Evolutionary conservation across 805 yeast genomes (phyloP).

Genomic region (Yarrowia yakushimensis): DNA sequence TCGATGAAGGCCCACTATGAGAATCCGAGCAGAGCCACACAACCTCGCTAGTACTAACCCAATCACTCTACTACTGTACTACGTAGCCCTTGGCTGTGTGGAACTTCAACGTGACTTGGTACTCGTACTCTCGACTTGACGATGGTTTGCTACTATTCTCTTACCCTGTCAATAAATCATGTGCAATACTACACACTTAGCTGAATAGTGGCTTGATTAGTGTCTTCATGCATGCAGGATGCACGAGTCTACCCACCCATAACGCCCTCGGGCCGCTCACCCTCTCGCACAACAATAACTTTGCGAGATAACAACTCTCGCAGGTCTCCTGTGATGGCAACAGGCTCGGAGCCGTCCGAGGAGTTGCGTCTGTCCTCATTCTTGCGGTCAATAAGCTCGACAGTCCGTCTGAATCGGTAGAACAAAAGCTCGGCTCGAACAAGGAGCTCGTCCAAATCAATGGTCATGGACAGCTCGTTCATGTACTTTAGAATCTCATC

Average conservation of each 20-base stretch:
- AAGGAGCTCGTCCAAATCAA: slow-evolving; percentile 71
- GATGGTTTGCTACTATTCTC: not conserved
- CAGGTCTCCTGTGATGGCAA: slow-evolving; percentile 47
- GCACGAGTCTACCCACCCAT: slow-evolving; percentile 37
- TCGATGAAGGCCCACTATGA: no score
- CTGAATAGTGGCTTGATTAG: not conserved
- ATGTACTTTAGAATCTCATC: slow-evolving; percentile 91
- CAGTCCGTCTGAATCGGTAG: slow-evolving; percentile 72
- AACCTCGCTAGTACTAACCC: no score
- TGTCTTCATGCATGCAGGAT: not conserved
- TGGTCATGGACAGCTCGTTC: slow-evolving; percentile 78
- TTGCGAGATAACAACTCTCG: slow-evolving; percentile 58
- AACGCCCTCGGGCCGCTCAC: slow-evolving; percentile 38
- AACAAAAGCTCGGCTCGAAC: slow-evolving; percentile 83
- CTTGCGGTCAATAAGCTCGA: slow-evolving; percentile 64
- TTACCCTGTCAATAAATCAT: slow-evolving; percentile 2
- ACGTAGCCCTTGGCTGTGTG: no score
- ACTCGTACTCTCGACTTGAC: no score
- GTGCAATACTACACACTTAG: not conserved
- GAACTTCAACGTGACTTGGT: not conserved
- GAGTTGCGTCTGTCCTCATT: slow-evolving; percentile 28
- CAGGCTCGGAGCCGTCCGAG: slow-evolving; percentile 24
- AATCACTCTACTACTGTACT: no score
- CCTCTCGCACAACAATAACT: slow-evolving; percentile 62
- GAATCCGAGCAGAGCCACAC: no score